A percentile compares a stretch with the other conserved stretches of the same genome.
phyloP scores from a whole-genome alignment of 176 grass and related monocot genomes.

The Eleusine coracana region DNA sequence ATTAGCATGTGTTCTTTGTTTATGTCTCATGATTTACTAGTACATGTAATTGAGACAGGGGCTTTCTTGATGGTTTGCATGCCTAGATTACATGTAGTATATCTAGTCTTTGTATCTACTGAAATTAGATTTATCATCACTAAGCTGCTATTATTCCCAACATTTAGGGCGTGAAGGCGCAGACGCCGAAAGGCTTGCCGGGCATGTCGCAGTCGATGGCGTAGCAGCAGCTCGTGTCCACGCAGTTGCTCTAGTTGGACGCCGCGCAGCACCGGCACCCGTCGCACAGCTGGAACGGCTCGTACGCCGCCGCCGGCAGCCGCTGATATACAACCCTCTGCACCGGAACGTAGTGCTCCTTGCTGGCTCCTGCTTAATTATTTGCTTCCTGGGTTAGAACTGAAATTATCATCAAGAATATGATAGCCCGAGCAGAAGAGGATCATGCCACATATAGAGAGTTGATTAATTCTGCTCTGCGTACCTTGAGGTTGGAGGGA shows the following conservation, averaged over 20 bases:
- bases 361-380: not conserved
- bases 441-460: not conserved
- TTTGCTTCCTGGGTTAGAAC: not conserved
- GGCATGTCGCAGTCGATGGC: constrained; percentile 84
- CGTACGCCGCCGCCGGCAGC: constrained; percentile 10
- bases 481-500: not conserved
- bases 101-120: no score
- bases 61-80: no score
- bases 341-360: constrained; percentile 26
- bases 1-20: no score
- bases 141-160: no score
- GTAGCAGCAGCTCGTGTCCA: constrained; percentile 72
- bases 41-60: no score
- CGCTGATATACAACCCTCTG: constrained; percentile 15
- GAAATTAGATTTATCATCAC: no score
- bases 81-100: no score
- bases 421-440: no score
- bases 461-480: not conserved
- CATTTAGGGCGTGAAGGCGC: constrained; percentile 70
- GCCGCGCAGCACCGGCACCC: constrained; percentile 67
- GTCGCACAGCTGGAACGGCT: constrained; percentile 77
- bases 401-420: not conserved
- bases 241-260: constrained; percentile 52
- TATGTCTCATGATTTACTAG: no score
- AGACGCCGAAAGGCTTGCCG: constrained; percentile 83